These are phyloP conservation scores for Euryodendron excelsum DNA, from an alignment of 148 eudicot species.

Conservation along the genomic window DNA sequence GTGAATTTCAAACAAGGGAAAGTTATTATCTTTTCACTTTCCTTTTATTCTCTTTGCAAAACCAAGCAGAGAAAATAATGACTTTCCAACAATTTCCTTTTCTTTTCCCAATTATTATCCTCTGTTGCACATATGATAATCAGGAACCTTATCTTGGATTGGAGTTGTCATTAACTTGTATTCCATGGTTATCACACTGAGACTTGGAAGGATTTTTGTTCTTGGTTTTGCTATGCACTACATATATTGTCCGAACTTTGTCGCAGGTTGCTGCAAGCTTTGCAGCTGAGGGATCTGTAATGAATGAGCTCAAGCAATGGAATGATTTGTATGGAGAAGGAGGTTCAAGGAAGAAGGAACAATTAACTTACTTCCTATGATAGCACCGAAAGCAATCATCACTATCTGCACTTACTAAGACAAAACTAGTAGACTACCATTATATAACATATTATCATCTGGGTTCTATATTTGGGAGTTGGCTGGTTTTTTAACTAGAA, in stretches of 20 bases:
- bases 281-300: constrained; percentile 63
- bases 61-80: no score
- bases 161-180: not conserved
- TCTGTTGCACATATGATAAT: not conserved
- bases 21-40: not conserved
- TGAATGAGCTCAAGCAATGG: constrained; percentile 84
- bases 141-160: not conserved
- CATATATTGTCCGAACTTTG: not conserved
- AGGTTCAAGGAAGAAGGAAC: constrained; percentile 88
- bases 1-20: not conserved
- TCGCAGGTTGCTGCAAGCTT: constrained; percentile 88
- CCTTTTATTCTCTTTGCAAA: not conserved
- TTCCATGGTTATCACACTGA: not conserved
- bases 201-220: not conserved
- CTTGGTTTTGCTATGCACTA: not conserved
- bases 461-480: not conserved
- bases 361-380: constrained; percentile 70
- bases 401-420: not conserved
- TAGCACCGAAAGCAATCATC: not conserved
- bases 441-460: not conserved
- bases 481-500: not conserved
- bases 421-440: not conserved
- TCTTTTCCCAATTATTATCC: not conserved
- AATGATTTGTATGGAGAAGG: constrained; percentile 86
- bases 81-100: no score